phyloP scores from a whole-genome alignment of 139 green algal genomes.

The Picochlorum sp. region DNA sequence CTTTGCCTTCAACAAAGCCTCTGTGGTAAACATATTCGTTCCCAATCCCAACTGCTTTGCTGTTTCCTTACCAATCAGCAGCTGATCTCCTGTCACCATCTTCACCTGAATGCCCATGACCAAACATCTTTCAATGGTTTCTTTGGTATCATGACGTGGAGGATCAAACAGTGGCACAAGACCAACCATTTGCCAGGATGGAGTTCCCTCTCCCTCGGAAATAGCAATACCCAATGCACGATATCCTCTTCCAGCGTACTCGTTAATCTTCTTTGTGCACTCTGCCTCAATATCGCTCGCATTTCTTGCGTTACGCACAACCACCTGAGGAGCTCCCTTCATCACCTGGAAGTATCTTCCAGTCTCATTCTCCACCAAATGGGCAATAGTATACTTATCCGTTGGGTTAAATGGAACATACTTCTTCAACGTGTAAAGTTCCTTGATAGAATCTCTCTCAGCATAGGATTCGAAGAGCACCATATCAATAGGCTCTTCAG shows the following conservation, averaged over 20 bases:
- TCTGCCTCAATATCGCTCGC: conserved; percentile 33
- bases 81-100: conserved; percentile 85
- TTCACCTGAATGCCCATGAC: conserved; percentile 63
- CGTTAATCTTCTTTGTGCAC: conserved; percentile 61
- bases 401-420: conserved; percentile 81
- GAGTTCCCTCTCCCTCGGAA: conserved; percentile 34
- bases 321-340: conserved; percentile 65
- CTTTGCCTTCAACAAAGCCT: conserved; percentile 43
- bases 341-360: conserved; percentile 52
- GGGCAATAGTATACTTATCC: conserved; percentile 71
- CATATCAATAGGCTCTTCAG: conserved; percentile 75
- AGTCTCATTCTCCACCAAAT: conserved; percentile 35
- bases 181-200: conserved; percentile 50
- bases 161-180: conserved; percentile 77
- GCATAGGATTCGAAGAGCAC: conserved; percentile 60
- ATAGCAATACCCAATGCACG: conserved; percentile 62
- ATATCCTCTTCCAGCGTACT: conserved; percentile 70
- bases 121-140: conserved; percentile 63
- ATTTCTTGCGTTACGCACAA: conserved; percentile 53
- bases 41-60: conserved; percentile 77
- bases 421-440: conserved; percentile 39
- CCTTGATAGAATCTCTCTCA: conserved; percentile 31
- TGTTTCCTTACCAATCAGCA: conserved; percentile 78
- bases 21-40: conserved; percentile 60
- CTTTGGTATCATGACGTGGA: conserved; percentile 72